A percentile compares a stretch with the other conserved stretches of the same genome.
Evolutionary conservation across 805 yeast genomes (phyloP).

Genomic region (Starmerella ratchasimensis): DNA sequence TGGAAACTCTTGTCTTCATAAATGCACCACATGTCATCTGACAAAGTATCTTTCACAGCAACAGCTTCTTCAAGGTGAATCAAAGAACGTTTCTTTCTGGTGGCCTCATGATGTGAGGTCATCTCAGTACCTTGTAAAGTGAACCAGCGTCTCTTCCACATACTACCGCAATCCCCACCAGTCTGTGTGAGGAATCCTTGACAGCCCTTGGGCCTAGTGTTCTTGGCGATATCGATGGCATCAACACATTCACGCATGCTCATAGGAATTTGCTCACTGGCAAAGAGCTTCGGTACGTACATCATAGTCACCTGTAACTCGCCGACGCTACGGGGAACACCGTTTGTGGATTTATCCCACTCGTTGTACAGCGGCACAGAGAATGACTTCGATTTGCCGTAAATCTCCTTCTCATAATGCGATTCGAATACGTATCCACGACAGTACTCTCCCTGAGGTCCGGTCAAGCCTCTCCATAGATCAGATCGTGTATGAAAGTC

Average conservation of each 20-base stretch:
- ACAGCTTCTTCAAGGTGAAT: conserved; percentile 61
- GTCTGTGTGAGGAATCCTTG: conserved; percentile 75
- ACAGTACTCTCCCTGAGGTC: conserved; percentile 82
- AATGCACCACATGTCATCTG: conserved; percentile 39
- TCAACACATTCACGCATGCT: conserved; percentile 35
- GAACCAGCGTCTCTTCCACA: conserved; percentile 66
- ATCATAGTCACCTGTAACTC: conserved; percentile 53
- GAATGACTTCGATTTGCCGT: conserved; percentile 39
- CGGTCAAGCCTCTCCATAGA: conserved; percentile 46
- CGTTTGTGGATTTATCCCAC: conserved; percentile 45
- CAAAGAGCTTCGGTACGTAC: conserved; percentile 43
- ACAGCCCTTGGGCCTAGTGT: conserved; percentile 27
- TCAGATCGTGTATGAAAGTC: conserved; percentile 24
- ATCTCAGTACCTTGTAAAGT: conserved; percentile 55
- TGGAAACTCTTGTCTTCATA: conserved; percentile 73
- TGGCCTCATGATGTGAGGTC: conserved; percentile 61
- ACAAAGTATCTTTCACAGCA: conserved; percentile 33
- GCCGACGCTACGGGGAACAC: conserved; percentile 49
- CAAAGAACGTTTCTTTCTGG: conserved; percentile 56
- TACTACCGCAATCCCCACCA: conserved; percentile 74
- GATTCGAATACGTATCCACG: conserved; percentile 54
- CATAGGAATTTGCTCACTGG: conserved; percentile 40
- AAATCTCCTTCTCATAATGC: conserved; percentile 41
- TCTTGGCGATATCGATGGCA: conserved; percentile 23
- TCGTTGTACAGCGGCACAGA: conserved; percentile 60